A percentile compares a stretch with the other conserved stretches of the same genome.
phyloP scores from a whole-genome alignment of 768 basidiomycete genomes.

The Russula emetica region DNA sequence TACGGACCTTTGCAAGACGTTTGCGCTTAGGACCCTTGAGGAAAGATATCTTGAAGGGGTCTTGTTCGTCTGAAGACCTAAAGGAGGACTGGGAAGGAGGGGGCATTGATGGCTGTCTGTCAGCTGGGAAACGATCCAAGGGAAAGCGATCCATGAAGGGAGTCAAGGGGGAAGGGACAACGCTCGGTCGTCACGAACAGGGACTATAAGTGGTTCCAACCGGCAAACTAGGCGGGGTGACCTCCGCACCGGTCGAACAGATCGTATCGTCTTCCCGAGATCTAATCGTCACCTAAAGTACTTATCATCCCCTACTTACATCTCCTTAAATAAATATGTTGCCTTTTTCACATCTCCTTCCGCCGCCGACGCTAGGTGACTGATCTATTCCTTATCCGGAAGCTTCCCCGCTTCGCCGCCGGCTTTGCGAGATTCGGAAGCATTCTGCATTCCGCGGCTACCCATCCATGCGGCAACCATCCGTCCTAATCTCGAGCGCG shows the following conservation, averaged over 20 bases:
- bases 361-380: conserved; percentile 11
- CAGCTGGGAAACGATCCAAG: not conserved
- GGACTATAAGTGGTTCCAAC: conserved; percentile 23
- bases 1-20: conserved; percentile 47
- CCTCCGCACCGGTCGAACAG: conserved; percentile 9
- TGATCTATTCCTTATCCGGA: not conserved
- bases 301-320: conserved; percentile 1
- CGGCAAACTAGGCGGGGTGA: conserved; percentile 22
- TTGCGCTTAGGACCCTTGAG: conserved; percentile 53
- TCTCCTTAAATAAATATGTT: not conserved
- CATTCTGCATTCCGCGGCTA: conserved; percentile 13
- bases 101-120: not conserved
- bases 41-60: conserved; percentile 40
- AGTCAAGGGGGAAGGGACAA: not conserved
- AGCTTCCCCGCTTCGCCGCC: conserved; percentile 23
- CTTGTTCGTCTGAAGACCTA: conserved; percentile 30
- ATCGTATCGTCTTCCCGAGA: conserved; percentile 13
- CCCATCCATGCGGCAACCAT: not conserved
- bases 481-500: not conserved
- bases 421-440: conserved; percentile 25
- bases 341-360: not conserved
- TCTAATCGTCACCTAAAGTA: not conserved
- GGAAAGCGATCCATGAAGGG: conserved; percentile 20
- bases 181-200: conserved; percentile 17
- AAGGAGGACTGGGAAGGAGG: conserved; percentile 17